Evolutionary conservation across 2,329 filamentous ascomycete species (phyloP), one percentile per base, ranked within the genome.

Genomic region (Drechmeria coniospora): DNA sequence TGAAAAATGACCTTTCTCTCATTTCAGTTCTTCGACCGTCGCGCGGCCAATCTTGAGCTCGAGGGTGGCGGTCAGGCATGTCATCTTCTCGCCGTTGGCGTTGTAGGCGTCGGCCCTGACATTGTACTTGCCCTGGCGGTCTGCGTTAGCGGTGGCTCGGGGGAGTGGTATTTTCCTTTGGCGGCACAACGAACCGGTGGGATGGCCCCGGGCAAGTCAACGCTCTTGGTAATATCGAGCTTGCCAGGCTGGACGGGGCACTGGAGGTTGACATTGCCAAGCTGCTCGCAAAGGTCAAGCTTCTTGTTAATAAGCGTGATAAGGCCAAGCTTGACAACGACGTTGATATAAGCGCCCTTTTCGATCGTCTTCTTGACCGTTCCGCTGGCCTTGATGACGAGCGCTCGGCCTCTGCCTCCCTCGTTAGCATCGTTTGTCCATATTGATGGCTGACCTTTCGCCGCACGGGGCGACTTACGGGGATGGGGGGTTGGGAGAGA

Each of bases 251-350:
- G 63, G 33, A 98, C 67, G 26, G 90, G 90, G 56, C 90, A 98
- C 43, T 81, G 59, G 32, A 95, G 62, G 43, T 94, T 83, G 24
- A 94, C 82, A 41, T 94, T 84, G 50, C 69, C 63, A 39, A 92
- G 71, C 51, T 92, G 78, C 34, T 94, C 80, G 62, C 90, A 98
- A 21, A 95, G 69, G 48, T 93, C 79, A 44, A 77, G 74, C 40
- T 66, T 69, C 39, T 79, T 79, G 53, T 70, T 81, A 54, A 98
- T 73, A 38, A 98, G 69, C 30, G 74, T 80, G 53, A 98, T 94
- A 39, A 93, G 65, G 34, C 87, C 87, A 54, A 92, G 94, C 60
- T 93, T 94, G 57, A 98, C 87, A 40, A 75, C 68, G 22, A 98
- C 53, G 26, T 77, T 64, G 36, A 94, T 78, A 43, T 80, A 82